phyloP scores from a whole-genome alignment of 2,329 filamentous ascomycete genomes.

The Mycosphaerelloides madeirae region DNA sequence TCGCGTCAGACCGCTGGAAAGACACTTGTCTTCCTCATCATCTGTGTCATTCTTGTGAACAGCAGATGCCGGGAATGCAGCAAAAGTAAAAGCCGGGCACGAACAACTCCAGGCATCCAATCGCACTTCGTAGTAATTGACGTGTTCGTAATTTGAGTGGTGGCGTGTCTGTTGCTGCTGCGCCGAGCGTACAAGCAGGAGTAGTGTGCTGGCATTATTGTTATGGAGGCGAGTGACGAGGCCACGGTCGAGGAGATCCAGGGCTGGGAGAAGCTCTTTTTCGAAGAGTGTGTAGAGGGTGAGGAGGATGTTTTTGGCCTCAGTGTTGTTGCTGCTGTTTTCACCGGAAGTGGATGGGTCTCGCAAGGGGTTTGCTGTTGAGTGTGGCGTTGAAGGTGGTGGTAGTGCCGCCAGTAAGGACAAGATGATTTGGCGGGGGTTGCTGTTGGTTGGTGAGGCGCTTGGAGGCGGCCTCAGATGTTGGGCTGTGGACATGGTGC shows the following conservation, averaged over 20 bases:
- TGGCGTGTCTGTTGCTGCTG: conserved; percentile 31
- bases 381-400: conserved; percentile 17
- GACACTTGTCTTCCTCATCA: too few species aligned
- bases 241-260: conserved; percentile 78
- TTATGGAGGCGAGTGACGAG: conserved; percentile 59
- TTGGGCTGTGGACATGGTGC: too few species aligned
- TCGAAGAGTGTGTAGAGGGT: conserved; percentile 85
- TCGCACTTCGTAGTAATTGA: conserved; percentile 69
- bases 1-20: conserved; percentile 48
- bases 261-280: conserved; percentile 70
- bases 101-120: conserved; percentile 79
- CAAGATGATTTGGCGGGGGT: conserved; percentile 23
- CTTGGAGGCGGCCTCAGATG: too few species aligned
- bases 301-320: conserved; percentile 53
- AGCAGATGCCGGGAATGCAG: conserved; percentile 53
- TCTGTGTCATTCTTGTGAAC: too few species aligned
- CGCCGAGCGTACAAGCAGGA: conserved; percentile 60
- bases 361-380: conserved; percentile 41
- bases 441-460: background rate
- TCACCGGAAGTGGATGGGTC: conserved; percentile 18
- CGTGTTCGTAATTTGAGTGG: conserved; percentile 22
- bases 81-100: conserved; percentile 77
- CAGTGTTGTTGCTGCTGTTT: too few species aligned
- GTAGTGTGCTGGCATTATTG: conserved; percentile 38
- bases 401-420: conserved; percentile 27